Evolutionary conservation across 768 basidiomycete genomes (phyloP).

Genomic region (Rhodotorula toruloides): DNA sequence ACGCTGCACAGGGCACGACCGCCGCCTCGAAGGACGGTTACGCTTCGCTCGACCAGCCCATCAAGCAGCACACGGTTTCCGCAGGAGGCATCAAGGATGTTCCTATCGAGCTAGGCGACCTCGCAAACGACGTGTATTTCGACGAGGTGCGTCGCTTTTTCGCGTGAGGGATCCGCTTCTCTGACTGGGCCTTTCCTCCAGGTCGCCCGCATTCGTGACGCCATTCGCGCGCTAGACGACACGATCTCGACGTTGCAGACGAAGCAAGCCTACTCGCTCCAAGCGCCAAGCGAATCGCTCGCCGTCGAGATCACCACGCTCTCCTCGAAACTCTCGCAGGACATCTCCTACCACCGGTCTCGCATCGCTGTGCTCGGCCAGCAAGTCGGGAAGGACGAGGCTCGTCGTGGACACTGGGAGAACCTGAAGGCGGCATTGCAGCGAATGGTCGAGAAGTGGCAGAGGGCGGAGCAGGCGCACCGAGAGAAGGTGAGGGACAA

Average conservation of each 20-base stretch:
- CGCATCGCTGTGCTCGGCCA: slow-evolving; percentile 2
- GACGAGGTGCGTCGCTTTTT: neutral
- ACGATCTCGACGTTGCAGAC: neutral
- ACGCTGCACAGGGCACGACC: neutral
- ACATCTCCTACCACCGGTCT: neutral
- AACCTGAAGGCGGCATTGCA: slow-evolving; percentile 9
- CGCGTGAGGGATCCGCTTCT: neutral
- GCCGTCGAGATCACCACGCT: slow-evolving; percentile 7
- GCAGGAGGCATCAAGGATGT: slow-evolving; percentile 12
- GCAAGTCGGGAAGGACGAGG: slow-evolving; percentile 21
- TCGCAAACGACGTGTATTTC: slow-evolving; percentile 6
- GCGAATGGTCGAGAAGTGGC: slow-evolving; percentile 18
- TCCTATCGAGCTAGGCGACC: slow-evolving; percentile 22
- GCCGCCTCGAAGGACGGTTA: slow-evolving; percentile 41
- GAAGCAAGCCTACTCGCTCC: slow-evolving; percentile 2
- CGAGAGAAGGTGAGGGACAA: slow-evolving; percentile 19
- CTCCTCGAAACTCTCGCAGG: neutral
- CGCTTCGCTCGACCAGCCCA: slow-evolving; percentile 1
- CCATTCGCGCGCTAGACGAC: neutral
- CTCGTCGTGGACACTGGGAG: slow-evolving; percentile 27
- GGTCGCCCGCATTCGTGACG: slow-evolving; percentile 22
- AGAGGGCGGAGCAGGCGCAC: slow-evolving; percentile 15
- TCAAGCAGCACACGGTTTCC: slow-evolving; percentile 20
- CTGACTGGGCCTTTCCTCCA: neutral
- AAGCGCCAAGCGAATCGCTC: neutral